These are phyloP conservation scores for Nicotiana undulata DNA, from an alignment of 257 asterid genomes.

Conservation along the genomic window DNA sequence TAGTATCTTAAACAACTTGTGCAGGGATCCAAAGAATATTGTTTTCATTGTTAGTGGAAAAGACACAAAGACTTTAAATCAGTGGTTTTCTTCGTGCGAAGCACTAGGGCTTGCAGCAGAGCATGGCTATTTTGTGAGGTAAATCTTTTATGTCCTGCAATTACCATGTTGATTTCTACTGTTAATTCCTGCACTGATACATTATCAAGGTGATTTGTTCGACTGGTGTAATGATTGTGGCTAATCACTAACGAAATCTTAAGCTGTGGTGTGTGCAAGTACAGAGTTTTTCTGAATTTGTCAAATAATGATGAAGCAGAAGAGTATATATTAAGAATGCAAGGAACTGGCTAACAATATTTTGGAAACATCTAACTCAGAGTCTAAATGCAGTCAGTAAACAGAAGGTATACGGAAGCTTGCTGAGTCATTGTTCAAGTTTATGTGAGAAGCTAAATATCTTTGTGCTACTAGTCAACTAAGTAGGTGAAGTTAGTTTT, in stretches of 20 bases:
- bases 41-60: slow-evolving; percentile 79
- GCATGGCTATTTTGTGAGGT: slow-evolving; percentile 77
- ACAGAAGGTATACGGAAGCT: neutral
- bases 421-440: neutral
- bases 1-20: slow-evolving; percentile 48
- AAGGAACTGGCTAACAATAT: neutral
- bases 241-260: neutral
- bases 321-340: neutral
- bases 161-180: neutral
- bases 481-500: neutral
- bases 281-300: too few relatives aligned
- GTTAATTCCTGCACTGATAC: neutral
- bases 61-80: slow-evolving; percentile 43
- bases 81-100: slow-evolving; percentile 63
- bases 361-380: neutral
- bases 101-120: slow-evolving; percentile 70
- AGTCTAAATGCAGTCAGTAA: neutral
- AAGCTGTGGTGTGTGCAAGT: neutral
- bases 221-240: neutral
- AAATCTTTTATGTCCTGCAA: neutral
- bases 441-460: neutral
- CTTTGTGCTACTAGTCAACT: neutral
- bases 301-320: neutral
- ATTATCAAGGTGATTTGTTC: neutral
- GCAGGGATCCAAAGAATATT: slow-evolving; percentile 54